phyloP scores from a whole-genome alignment of 495 filamentous ascomycete species.

The Articulospora tetracladia region DNA sequence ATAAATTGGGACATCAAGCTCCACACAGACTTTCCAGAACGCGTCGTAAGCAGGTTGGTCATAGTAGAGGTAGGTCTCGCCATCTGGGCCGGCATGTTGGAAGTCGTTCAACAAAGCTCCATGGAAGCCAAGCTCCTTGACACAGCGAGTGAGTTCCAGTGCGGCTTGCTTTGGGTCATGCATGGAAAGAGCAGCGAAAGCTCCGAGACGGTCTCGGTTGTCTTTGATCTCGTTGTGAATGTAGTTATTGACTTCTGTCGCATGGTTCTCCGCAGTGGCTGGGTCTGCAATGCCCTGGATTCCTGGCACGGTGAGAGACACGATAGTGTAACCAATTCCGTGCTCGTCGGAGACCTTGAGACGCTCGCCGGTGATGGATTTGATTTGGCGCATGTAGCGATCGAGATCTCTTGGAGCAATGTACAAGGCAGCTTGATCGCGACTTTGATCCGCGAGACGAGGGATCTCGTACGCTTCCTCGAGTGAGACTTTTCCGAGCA shows the following conservation, averaged over 20 bases:
- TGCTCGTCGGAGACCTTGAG: conserved; percentile 51
- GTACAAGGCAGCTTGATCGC: conserved; percentile 29
- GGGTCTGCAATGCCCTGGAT: conserved; percentile 50
- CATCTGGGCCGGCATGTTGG: conserved; percentile 23
- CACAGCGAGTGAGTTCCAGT: conserved; percentile 49
- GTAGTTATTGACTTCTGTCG: conserved; percentile 53
- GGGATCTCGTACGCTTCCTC: conserved; percentile 50
- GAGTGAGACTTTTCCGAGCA: conserved; percentile 49
- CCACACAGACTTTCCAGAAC: conserved; percentile 53
- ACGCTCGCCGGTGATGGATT: conserved; percentile 24
- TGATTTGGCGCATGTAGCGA: background rate
- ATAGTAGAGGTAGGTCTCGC: conserved; percentile 56
- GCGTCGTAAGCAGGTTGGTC: conserved; percentile 50
- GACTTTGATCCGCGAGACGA: background rate
- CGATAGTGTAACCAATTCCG: conserved; percentile 58
- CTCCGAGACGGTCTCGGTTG: conserved; percentile 51
- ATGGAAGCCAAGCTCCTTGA: conserved; percentile 51
- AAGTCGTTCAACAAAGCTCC: conserved; percentile 60
- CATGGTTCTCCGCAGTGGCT: conserved; percentile 29
- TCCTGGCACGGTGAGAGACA: conserved; percentile 52
- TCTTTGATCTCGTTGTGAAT: conserved; percentile 46
- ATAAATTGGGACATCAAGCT: conserved; percentile 62
- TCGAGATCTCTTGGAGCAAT: background rate
- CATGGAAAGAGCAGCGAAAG: conserved; percentile 55
- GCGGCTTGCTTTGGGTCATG: conserved; percentile 51